phyloP scores from a whole-genome alignment of 129 eudicot genomes.

The Chrysanthemum makinoi region DNA sequence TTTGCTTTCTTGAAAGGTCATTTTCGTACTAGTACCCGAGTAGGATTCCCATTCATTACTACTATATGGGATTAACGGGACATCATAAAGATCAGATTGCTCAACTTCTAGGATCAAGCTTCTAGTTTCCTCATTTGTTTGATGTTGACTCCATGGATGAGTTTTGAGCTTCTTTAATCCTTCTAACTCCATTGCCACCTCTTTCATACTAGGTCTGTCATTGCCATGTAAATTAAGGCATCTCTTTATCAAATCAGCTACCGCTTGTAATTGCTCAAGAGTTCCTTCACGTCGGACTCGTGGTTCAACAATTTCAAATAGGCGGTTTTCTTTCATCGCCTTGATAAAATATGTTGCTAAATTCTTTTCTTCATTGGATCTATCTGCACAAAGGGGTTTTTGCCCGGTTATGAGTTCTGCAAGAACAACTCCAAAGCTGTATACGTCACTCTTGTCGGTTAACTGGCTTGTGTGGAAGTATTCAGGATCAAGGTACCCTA shows the following conservation, averaged over 20 bases:
- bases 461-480: conserved; percentile 3
- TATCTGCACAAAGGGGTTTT: not conserved
- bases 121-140: not conserved
- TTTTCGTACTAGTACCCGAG: not conserved
- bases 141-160: not conserved
- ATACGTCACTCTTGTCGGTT: not conserved
- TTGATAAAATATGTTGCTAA: conserved; percentile 12
- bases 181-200: conserved; percentile 1
- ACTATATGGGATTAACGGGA: not conserved
- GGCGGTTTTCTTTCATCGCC: not conserved
- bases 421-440: conserved; percentile 8
- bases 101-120: conserved; percentile 8
- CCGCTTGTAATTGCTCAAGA: not conserved
- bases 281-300: not conserved
- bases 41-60: conserved; percentile 3
- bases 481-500: not conserved
- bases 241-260: not conserved
- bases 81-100: conserved; percentile 12
- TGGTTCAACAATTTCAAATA: conserved; percentile 12
- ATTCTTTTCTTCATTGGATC: not conserved
- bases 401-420: conserved; percentile 7
- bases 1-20: not conserved
- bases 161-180: not conserved
- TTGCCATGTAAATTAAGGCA: not conserved
- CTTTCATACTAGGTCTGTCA: conserved; percentile 11